Evolutionary conservation across 805 yeast species (phyloP), one percentile per base, ranked within the genome.

Genomic region (Lipomyces orientalis): DNA sequence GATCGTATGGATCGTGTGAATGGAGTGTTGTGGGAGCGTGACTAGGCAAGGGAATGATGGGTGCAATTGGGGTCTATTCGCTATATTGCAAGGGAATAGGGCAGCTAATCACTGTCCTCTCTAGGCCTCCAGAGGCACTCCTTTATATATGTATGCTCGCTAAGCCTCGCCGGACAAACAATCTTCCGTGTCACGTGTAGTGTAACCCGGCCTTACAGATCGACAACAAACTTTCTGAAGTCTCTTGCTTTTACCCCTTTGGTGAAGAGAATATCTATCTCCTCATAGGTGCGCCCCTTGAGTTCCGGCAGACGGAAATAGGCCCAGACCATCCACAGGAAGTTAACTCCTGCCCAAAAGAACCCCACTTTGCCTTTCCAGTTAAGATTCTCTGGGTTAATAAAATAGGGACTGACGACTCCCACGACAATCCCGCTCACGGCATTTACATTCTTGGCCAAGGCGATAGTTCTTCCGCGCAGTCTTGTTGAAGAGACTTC

Each of bases 261-360:
- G 22, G 35, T 46, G 76, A 87, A 88, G 78, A 87, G 77, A 63
- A 79, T 78, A 76, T 87, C 90, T 74, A 88, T 78, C 73, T 87
- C 90, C 60, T 86, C 88, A 74, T 80, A 86, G 0, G 90, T 85
- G 75, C 88, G 81, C 57, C 82, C 83, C 71, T 81, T 80, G 35
- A 89, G 84, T 75, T 88, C 90, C 6, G 91, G 90, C 62, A 87
- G 78, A 60, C 84, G 82, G 76, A 85, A 83, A 76, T 78, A 82
- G 46, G 80, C 76, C 86, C 87, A 85, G 52, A 78, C 68, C 7
- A 81, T 25, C 25, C 79, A 73, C 16, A 76, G 2, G 7, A 78
- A 56, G 19, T 78, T 74, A 16, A 75, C 71, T 0, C 81, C 86
- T 57, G 81, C 82, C 81, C 58, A 63, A 61, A 66, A 62, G 52